Evolutionary conservation across 2,329 filamentous ascomycete genomes (phyloP).

Genomic region (Clarireedia homoeocarpa): DNA sequence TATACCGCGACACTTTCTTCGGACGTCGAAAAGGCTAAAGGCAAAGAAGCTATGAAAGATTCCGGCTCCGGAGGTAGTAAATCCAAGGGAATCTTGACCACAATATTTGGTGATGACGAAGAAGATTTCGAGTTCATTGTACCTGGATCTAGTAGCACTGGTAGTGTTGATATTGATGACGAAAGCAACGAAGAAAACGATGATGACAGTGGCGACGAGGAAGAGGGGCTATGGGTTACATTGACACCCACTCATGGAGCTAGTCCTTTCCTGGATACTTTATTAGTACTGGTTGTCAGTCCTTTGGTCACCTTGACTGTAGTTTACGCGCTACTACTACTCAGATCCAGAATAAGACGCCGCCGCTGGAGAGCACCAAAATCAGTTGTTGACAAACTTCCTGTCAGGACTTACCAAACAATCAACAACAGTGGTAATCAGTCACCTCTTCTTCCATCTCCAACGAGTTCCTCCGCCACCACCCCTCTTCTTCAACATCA

Average conservation of each 20-base stretch:
- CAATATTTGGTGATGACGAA: constrained; percentile 41
- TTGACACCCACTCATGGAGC: constrained; percentile 84
- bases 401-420: constrained; percentile 90
- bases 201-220: constrained; percentile 37
- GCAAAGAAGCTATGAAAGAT: constrained; percentile 13
- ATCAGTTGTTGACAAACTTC: constrained; percentile 88
- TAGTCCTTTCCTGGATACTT: constrained; percentile 90
- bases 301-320: constrained; percentile 87
- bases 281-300: constrained; percentile 93
- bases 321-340: constrained; percentile 80
- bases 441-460: constrained; percentile 52
- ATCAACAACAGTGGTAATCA: constrained; percentile 56
- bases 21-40: constrained; percentile 23
- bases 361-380: constrained; percentile 96
- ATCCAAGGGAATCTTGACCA: constrained; percentile 38
- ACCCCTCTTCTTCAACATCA: constrained; percentile 67
- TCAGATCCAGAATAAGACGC: constrained; percentile 81
- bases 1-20: constrained; percentile 37
- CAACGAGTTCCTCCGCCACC: constrained; percentile 59
- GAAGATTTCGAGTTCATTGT: constrained; percentile 29
- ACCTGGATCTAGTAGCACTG: constrained; percentile 9
- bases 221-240: constrained; percentile 91
- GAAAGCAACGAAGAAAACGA: constrained; percentile 33
- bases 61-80: constrained; percentile 14
- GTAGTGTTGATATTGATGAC: constrained; percentile 14